These are phyloP conservation scores for Asclepias syriaca DNA, from an alignment of 257 asterid species.

Conservation along the genomic window DNA sequence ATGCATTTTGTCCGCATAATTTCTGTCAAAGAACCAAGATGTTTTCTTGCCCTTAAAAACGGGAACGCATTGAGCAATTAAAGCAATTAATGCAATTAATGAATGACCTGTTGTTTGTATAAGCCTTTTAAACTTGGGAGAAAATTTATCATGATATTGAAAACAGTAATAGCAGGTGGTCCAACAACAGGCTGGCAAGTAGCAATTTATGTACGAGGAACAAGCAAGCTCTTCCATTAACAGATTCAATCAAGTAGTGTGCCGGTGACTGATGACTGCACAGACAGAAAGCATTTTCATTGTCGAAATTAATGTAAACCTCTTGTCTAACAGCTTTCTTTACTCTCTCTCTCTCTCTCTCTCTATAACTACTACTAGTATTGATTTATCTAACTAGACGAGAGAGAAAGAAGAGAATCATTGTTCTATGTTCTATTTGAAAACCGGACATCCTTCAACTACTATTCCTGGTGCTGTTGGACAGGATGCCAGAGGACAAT, in stretches of 20 bases:
- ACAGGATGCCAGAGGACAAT: slow-evolving; percentile 65
- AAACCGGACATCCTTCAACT: slow-evolving; percentile 50
- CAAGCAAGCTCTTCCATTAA: neutral
- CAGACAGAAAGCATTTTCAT: neutral
- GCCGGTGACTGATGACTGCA: neutral
- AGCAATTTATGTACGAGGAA: no score
- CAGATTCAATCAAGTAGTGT: neutral
- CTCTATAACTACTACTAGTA: neutral
- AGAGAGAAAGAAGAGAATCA: neutral
- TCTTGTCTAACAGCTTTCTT: neutral
- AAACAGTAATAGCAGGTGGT: no score
- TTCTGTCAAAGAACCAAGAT: neutral
- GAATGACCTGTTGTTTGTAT: no score
- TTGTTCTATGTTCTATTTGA: slow-evolving; percentile 4
- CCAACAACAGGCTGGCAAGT: neutral
- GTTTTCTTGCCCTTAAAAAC: no score
- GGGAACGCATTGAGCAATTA: no score
- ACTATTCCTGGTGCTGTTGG: slow-evolving; percentile 65
- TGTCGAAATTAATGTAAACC: neutral
- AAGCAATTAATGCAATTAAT: no score
- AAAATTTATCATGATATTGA: no score
- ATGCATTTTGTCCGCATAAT: neutral
- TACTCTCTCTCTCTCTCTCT: no score
- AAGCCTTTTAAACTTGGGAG: no score
- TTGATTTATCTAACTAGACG: neutral